phyloP scores from a whole-genome alignment of 176 grass and related monocot genomes.

The Panicum miliaceum region DNA sequence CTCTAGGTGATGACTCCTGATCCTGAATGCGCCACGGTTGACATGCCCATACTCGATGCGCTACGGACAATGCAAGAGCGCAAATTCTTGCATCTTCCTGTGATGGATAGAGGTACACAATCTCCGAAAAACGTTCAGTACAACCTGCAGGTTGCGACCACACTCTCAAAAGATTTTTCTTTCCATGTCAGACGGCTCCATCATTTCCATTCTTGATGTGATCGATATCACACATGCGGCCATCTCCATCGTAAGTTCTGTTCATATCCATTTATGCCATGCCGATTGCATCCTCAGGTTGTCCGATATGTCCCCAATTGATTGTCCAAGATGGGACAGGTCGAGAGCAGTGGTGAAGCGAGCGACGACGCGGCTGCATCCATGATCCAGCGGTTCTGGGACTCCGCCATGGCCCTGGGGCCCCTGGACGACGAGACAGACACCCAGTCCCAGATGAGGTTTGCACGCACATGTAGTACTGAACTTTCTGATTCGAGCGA shows the following conservation, averaged over 20 bases:
- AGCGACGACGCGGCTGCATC: constrained; percentile 56
- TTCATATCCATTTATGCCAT: background rate
- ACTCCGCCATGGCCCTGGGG: constrained; percentile 62
- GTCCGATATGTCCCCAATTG: background rate
- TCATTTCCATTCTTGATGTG: constrained; percentile 71
- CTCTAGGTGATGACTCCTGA: constrained; percentile 77
- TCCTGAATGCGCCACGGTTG: constrained; percentile 70
- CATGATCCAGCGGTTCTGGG: constrained; percentile 84
- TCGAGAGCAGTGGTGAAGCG: constrained; percentile 49
- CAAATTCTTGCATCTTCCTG: constrained; percentile 86
- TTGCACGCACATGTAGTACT: background rate
- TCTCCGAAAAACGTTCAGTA: background rate
- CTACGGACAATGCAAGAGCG: constrained; percentile 73
- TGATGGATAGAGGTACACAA: constrained; percentile 49
- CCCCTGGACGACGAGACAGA: constrained; percentile 61
- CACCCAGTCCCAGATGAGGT: constrained; percentile 55
- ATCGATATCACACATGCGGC: constrained; percentile 71
- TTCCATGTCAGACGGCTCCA: constrained; percentile 49
- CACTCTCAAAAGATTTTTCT: background rate
- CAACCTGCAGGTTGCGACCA: background rate
- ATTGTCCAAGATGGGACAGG: constrained; percentile 18
- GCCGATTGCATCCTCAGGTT: background rate
- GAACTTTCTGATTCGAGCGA: background rate
- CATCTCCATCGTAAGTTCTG: constrained; percentile 53
- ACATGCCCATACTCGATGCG: constrained; percentile 79